Conservation (phyloP, 306 rosid species). For the Carpinus viminea region DNA sequence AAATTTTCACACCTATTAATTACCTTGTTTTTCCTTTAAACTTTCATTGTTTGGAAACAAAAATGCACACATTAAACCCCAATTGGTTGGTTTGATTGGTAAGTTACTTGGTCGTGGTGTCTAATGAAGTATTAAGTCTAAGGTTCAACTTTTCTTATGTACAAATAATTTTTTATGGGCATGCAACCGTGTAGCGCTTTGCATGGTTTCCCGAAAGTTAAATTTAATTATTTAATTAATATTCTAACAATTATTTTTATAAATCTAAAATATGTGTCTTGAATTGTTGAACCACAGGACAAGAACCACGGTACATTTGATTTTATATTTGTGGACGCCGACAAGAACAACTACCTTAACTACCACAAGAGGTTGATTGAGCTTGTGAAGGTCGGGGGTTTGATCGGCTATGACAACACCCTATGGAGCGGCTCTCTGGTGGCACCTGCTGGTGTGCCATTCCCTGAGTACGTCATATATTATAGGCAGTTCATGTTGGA, state of each 20-base stretch:
- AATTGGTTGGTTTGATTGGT: no score
- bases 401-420: conserved; percentile 92
- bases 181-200: no score
- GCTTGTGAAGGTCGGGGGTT: conserved; percentile 60
- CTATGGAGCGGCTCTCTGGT: conserved; percentile 91
- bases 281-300: conserved; percentile 28
- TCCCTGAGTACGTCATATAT: conserved; percentile 83
- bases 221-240: no score
- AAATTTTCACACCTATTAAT: neutral
- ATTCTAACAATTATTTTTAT: no score
- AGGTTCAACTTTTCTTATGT: no score
- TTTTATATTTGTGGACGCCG: conserved; percentile 86
- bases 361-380: conserved; percentile 88
- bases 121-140: no score
- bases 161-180: no score
- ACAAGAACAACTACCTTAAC: conserved; percentile 89
- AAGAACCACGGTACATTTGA: conserved; percentile 74
- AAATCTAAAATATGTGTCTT: no score
- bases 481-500: conserved; percentile 85
- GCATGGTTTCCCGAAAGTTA: no score
- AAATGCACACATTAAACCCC: no score
- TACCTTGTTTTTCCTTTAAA: neutral
- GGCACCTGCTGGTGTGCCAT: conserved; percentile 81
- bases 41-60: no score
- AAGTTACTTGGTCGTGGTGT: no score